Conservation (phyloP, 2,329 filamentous ascomycete species). For the Stromatinia cepivora region DNA sequence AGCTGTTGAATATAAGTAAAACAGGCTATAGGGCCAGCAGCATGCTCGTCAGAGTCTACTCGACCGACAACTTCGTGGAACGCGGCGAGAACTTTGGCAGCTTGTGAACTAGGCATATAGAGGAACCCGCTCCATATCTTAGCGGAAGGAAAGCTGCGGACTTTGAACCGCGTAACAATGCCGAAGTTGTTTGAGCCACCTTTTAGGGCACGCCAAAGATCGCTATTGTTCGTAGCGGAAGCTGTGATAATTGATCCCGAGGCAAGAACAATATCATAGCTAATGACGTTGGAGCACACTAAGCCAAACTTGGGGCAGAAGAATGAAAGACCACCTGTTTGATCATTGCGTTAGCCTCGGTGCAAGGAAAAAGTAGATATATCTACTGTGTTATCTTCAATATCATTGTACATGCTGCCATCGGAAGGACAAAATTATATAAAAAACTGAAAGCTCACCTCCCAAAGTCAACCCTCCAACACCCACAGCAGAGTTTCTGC, state of each 20-base stretch:
- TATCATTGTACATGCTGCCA: background rate
- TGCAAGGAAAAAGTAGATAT: background rate
- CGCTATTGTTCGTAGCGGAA: slow-evolving; percentile 23
- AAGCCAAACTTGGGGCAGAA: slow-evolving; percentile 29
- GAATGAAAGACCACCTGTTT: slow-evolving; percentile 30
- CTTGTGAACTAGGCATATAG: slow-evolving; percentile 35
- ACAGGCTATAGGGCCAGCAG: slow-evolving; percentile 37
- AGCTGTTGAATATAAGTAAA: slow-evolving; percentile 36
- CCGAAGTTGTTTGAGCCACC: slow-evolving; percentile 32
- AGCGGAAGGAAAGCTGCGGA: slow-evolving; percentile 18
- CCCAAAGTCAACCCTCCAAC: slow-evolving; percentile 33
- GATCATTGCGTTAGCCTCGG: background rate
- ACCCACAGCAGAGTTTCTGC: slow-evolving; percentile 38
- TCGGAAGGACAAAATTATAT: background rate
- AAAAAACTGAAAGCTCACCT: slow-evolving; percentile 25
- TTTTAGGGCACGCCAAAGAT: slow-evolving; percentile 29
- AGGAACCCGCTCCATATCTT: slow-evolving; percentile 44
- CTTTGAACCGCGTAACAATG: slow-evolving; percentile 26
- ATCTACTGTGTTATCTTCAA: slow-evolving; percentile 39
- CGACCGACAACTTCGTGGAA: slow-evolving; percentile 34
- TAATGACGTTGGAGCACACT: slow-evolving; percentile 29
- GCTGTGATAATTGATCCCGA: slow-evolving; percentile 25
- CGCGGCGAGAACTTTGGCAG: slow-evolving; percentile 33
- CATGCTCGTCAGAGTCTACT: slow-evolving; percentile 28
- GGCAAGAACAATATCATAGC: slow-evolving; percentile 29